These are phyloP conservation scores for Xerocomus minutiporus DNA, from an alignment of 1,284 basidiomycete genomes.

Conservation along the genomic window DNA sequence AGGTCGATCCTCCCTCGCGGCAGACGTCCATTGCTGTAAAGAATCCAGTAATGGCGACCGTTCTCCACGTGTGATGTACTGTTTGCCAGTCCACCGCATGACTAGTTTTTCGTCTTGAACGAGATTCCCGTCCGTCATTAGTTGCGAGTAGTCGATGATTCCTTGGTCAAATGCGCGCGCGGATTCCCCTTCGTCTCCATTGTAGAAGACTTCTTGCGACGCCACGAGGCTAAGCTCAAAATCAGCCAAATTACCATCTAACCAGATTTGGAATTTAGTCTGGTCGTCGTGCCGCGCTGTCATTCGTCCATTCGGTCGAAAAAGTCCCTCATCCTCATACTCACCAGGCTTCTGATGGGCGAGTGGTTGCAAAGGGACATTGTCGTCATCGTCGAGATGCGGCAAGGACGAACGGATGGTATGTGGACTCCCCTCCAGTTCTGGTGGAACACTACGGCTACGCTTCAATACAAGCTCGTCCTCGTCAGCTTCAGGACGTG, in stretches of 20 bases:
- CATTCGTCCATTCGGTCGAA: slow-evolving; percentile 51
- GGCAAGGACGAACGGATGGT: slow-evolving; percentile 33
- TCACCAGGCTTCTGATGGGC: slow-evolving; percentile 1
- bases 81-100: slow-evolving; percentile 60
- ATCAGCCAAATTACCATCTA: slow-evolving; percentile 50
- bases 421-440: slow-evolving; percentile 41
- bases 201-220: slow-evolving; percentile 32
- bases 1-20: slow-evolving; percentile 33
- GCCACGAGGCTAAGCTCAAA: slow-evolving; percentile 62
- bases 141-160: slow-evolving; percentile 50
- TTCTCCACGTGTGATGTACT: slow-evolving; percentile 62
- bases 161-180: slow-evolving; percentile 49
- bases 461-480: slow-evolving; percentile 32
- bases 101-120: slow-evolving; percentile 56
- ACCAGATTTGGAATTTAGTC: slow-evolving; percentile 49
- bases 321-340: slow-evolving; percentile 21
- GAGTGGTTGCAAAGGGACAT: slow-evolving; percentile 3
- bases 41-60: slow-evolving; percentile 63
- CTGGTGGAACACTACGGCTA: slow-evolving; percentile 56
- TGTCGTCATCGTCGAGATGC: slow-evolving; percentile 28
- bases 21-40: slow-evolving; percentile 52
- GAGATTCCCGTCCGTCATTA: slow-evolving; percentile 53
- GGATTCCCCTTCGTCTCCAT: slow-evolving; percentile 48
- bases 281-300: slow-evolving; percentile 48
- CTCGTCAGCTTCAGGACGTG: slow-evolving; percentile 25